These are phyloP conservation scores for Suillus brevipes DNA, from an alignment of 768 basidiomycete genomes.

Conservation along the genomic window DNA sequence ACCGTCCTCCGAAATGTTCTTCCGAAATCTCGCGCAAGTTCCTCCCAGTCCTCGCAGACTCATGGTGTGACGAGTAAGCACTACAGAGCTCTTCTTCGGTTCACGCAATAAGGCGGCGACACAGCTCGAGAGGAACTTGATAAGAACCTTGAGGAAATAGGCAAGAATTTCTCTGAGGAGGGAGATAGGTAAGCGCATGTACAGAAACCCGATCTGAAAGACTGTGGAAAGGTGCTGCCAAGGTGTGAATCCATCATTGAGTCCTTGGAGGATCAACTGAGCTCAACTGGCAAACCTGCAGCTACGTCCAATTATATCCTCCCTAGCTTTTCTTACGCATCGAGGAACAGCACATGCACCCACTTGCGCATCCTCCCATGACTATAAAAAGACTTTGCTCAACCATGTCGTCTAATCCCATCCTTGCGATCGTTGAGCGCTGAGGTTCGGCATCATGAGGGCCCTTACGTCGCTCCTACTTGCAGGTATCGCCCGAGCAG, in stretches of 20 bases:
- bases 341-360: background rate
- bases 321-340: background rate
- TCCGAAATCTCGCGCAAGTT: background rate
- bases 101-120: background rate
- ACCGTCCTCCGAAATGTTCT: background rate
- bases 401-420: background rate
- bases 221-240: background rate
- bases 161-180: background rate
- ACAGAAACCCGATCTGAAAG: background rate
- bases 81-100: background rate
- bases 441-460: background rate
- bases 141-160: background rate
- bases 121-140: background rate
- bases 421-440: background rate
- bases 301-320: background rate
- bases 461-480: constrained; percentile 5
- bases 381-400: background rate
- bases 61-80: background rate
- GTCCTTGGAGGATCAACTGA: background rate
- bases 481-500: constrained; percentile 17
- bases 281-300: background rate
- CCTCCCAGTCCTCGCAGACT: background rate
- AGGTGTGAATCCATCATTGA: background rate
- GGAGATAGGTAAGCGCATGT: background rate
- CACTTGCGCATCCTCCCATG: background rate